These are phyloP conservation scores for Pulveroboletus sp. DNA, from an alignment of 768 basidiomycete genomes.

Conservation along the genomic window DNA sequence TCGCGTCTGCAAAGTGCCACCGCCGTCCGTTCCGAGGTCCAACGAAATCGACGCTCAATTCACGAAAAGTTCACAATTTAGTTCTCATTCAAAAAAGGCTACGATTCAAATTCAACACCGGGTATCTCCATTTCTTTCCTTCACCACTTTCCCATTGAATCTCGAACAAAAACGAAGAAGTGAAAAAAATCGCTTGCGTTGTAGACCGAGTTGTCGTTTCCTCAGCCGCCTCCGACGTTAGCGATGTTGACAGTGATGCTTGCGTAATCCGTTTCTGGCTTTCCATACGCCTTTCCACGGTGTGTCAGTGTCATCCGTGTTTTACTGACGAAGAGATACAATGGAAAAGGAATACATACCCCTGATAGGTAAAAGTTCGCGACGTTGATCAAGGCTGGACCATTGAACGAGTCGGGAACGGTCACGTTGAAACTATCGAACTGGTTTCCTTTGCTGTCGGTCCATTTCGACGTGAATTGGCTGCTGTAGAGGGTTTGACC, in stretches of 20 bases:
- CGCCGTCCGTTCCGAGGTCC: no score
- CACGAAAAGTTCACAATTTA: no score
- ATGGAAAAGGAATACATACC: constrained; percentile 5
- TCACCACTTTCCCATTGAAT: background rate
- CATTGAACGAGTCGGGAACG: background rate
- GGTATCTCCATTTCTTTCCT: no score
- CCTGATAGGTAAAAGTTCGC: background rate
- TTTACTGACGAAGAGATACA: background rate
- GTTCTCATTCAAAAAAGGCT: no score
- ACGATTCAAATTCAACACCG: no score
- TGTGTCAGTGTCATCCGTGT: background rate
- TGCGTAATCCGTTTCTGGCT: background rate
- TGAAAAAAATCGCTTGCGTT: background rate
- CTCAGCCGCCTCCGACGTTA: background rate
- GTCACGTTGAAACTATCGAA: constrained; percentile 1
- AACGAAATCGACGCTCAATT: no score
- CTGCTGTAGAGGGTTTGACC: constrained; percentile 1
- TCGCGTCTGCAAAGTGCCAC: background rate
- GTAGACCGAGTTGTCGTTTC: background rate
- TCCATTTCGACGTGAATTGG: background rate
- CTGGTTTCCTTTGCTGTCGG: background rate
- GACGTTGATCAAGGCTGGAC: background rate
- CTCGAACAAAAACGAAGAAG: background rate
- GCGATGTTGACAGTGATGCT: rapidly evolving
- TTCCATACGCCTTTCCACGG: background rate